These are phyloP conservation scores for Neofusicoccum parvum DNA, from an alignment of 2,329 filamentous ascomycete genomes.

Conservation along the genomic window DNA sequence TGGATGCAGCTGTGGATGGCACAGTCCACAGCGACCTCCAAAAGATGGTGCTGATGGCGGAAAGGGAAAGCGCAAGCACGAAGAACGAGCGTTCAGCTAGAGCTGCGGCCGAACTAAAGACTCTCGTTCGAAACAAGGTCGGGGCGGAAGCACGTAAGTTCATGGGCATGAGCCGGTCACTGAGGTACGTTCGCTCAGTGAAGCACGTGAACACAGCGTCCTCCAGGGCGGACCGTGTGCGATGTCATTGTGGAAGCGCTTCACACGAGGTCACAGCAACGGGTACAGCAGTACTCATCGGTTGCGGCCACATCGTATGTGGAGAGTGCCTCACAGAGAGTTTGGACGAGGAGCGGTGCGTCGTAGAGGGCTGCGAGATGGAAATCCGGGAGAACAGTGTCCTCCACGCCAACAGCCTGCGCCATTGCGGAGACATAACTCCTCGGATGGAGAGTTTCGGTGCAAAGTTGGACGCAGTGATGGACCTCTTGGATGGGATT, in stretches of 20 bases:
- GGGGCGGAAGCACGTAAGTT: neutral
- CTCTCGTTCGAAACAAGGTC: neutral
- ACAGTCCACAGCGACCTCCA: neutral
- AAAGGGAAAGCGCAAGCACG: neutral
- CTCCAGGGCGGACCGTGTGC: neutral
- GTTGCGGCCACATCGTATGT: conserved; percentile 49
- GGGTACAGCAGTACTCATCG: neutral
- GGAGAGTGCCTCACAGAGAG: conserved; percentile 37
- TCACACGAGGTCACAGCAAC: neutral
- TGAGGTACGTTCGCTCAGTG: conserved; percentile 27
- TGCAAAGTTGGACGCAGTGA: conserved; percentile 51
- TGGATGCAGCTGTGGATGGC: neutral
- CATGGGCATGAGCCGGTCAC: conserved; percentile 23
- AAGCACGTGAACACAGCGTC: neutral
- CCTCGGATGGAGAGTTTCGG: conserved; percentile 32
- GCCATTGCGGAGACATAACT: conserved; percentile 27
- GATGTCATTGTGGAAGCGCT: neutral
- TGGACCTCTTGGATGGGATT: conserved; percentile 45
- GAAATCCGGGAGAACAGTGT: conserved; percentile 34
- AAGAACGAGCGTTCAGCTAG: neutral
- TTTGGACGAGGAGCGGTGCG: conserved; percentile 39
- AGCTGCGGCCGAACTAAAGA: conserved; percentile 23
- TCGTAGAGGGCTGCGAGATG: conserved; percentile 43
- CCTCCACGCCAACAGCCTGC: conserved; percentile 42
- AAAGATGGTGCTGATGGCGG: neutral